Evolutionary conservation across 345 rosid genomes (phyloP), one percentile per base, ranked within the genome.

Genomic region (Anacardium occidentale): DNA sequence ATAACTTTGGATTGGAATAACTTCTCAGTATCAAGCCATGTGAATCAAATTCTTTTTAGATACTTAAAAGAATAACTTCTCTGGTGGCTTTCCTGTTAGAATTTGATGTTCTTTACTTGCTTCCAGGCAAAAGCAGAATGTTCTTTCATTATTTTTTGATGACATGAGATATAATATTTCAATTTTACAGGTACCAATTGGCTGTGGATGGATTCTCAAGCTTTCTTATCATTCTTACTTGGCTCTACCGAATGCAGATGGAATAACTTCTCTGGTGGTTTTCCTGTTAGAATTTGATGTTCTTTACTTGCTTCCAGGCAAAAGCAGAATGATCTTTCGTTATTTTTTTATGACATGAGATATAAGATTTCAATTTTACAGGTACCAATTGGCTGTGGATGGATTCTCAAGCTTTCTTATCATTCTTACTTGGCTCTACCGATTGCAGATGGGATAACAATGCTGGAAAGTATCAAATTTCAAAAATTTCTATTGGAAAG

Each of bases 231-330:
- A 29, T 29, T 29, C 32, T 29, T 29, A 1, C 32, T 29, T 29
- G 32, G 32, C 3, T 29, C 32, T 29, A 29, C 32, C 32, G 32
- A 29, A 29, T n/a, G n/a, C n/a, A n/a, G n/a, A n/a, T n/a, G n/a
- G 67, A 48, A 64, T 74, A 55, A 64, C 71, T 58, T 74, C 25
- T 69, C 40, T 59, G 20, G 15, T 54, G 70, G 77, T 72, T 71
- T 59, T 21, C 67, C 21, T 58, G 57, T 57, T 10, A 12, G 47
- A 18, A 2, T 22, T 29, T 29, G 26, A 24, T 50, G 11, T 66
- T 58, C 74, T 47, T 71, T 77, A 15, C 63, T 60, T 62, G 47
- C 11, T 60, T 37, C 21, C 42, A n/a, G 50, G 56, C n/a, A 50
- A 50, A 14, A 50, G 14, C 42, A 50, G 5, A 48, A 32, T 48